phyloP scores from a whole-genome alignment of 176 grass and related monocot species.

The Ampelocalamus luodianensis region DNA sequence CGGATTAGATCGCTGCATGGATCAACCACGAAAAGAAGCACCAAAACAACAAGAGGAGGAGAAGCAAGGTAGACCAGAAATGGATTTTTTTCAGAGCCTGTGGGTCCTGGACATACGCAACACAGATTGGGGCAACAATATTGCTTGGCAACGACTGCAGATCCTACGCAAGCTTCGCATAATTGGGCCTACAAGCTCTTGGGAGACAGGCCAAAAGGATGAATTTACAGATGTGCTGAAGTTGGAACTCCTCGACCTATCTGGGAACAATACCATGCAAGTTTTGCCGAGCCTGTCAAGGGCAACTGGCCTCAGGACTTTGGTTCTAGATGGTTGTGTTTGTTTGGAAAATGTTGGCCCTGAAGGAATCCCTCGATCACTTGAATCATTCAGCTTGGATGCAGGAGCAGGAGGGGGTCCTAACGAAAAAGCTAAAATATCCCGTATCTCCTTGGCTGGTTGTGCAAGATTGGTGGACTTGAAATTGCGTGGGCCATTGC shows the following conservation, averaged over 20 bases:
- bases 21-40: no score
- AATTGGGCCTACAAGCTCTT: not conserved
- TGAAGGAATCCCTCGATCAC: not conserved
- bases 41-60: no score
- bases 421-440: not conserved
- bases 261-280: not conserved
- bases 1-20: no score
- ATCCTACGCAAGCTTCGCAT: constrained; percentile 22
- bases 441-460: not conserved
- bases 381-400: constrained; percentile 4
- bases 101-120: not conserved
- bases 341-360: not conserved
- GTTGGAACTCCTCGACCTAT: constrained; percentile 3
- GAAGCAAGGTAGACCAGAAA: no score
- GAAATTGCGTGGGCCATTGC: not conserved
- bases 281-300: not conserved
- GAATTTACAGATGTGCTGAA: not conserved
- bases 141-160: not conserved
- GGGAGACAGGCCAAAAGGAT: not conserved
- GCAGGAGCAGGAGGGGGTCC: not conserved
- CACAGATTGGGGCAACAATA: not conserved
- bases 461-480: not conserved
- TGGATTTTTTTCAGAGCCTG: no score
- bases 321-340: constrained; percentile 19
- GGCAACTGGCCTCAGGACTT: not conserved